Evolutionary conservation across 768 basidiomycete genomes (phyloP).

Genomic region (Saitozyma podzolica): DNA sequence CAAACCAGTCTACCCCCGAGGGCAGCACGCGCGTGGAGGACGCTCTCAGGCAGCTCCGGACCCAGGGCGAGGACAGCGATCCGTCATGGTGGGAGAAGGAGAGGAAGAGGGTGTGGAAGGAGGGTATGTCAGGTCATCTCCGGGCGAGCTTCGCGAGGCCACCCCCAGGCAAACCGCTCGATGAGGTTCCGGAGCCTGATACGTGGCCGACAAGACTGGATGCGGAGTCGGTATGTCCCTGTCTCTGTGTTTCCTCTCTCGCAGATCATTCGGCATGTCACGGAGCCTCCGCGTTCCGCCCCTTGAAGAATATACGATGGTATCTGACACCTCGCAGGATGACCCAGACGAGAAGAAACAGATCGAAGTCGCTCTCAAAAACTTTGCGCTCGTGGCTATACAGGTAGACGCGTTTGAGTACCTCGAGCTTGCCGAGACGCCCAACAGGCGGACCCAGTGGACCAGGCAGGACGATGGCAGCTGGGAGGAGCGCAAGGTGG

Average conservation of each 20-base stretch:
- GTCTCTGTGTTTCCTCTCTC: slow-evolving; percentile 2
- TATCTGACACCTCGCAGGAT: slow-evolving; percentile 23
- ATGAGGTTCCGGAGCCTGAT: slow-evolving; percentile 27
- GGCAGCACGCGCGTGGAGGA: slow-evolving; percentile 6
- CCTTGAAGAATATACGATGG: too few relatives aligned
- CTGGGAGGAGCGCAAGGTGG: slow-evolving; percentile 39
- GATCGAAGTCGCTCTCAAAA: slow-evolving; percentile 34
- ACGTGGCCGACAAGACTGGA: slow-evolving; percentile 45
- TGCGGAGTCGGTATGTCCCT: slow-evolving; percentile 38
- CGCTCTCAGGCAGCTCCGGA: slow-evolving; percentile 11
- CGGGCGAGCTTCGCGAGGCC: slow-evolving; percentile 49
- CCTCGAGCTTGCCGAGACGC: slow-evolving; percentile 46
- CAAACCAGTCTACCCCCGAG: slow-evolving; percentile 12
- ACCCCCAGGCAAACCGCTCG: slow-evolving; percentile 42
- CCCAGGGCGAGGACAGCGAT: slow-evolving; percentile 23
- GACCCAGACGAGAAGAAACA: slow-evolving; percentile 37
- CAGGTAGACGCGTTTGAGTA: slow-evolving; percentile 33
- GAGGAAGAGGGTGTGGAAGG: slow-evolving; percentile 36
- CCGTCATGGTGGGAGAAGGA: slow-evolving; percentile 45
- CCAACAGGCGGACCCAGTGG: slow-evolving; percentile 46
- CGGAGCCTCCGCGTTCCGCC: background rate
- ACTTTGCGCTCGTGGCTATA: slow-evolving; percentile 49
- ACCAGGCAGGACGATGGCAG: slow-evolving; percentile 25
- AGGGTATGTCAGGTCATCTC: slow-evolving; percentile 47
- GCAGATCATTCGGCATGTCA: background rate